These are phyloP conservation scores for Colletotrichum filicis DNA, from an alignment of 2,329 filamentous ascomycete genomes.

Conservation along the genomic window DNA sequence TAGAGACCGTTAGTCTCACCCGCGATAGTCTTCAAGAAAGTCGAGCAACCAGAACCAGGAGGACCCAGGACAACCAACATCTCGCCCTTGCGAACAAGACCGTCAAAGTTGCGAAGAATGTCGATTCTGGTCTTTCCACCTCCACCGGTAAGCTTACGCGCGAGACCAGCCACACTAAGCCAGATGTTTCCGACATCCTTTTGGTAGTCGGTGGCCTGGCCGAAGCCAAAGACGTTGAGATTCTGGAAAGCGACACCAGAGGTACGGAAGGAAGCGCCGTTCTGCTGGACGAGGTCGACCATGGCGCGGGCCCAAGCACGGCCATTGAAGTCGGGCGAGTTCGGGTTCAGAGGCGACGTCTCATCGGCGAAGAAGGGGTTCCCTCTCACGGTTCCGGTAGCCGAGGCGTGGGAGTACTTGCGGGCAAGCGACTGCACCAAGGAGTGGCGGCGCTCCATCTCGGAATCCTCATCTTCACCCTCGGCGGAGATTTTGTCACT, in stretches of 20 bases:
- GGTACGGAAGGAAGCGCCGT: conserved; percentile 67
- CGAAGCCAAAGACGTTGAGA: conserved; percentile 75
- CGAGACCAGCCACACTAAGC: conserved; percentile 58
- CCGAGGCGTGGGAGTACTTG: conserved; percentile 62
- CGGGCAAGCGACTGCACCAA: conserved; percentile 67
- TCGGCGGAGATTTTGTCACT: conserved; percentile 44
- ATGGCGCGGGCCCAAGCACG: conserved; percentile 71
- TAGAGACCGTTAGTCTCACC: conserved; percentile 86
- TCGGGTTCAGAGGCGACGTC: conserved; percentile 65
- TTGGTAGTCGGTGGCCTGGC: conserved; percentile 76
- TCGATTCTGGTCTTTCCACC: conserved; percentile 69
- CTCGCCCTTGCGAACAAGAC: conserved; percentile 76
- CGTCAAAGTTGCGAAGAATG: conserved; percentile 75
- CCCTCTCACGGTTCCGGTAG: conserved; percentile 42
- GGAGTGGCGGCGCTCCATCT: conserved; percentile 62
- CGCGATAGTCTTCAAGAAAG: conserved; percentile 85
- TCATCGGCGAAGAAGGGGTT: conserved; percentile 65
- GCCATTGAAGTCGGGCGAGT: conserved; percentile 62
- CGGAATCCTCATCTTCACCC: conserved; percentile 50
- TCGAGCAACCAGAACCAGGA: conserved; percentile 81
- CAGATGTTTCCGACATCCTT: conserved; percentile 73
- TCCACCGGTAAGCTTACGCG: conserved; percentile 62
- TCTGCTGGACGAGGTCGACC: conserved; percentile 61
- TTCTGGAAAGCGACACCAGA: conserved; percentile 75
- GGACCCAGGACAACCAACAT: conserved; percentile 82